Evolutionary conservation across 2,329 filamentous ascomycete genomes (phyloP).

Genomic region (Fusarium oligoseptatum): DNA sequence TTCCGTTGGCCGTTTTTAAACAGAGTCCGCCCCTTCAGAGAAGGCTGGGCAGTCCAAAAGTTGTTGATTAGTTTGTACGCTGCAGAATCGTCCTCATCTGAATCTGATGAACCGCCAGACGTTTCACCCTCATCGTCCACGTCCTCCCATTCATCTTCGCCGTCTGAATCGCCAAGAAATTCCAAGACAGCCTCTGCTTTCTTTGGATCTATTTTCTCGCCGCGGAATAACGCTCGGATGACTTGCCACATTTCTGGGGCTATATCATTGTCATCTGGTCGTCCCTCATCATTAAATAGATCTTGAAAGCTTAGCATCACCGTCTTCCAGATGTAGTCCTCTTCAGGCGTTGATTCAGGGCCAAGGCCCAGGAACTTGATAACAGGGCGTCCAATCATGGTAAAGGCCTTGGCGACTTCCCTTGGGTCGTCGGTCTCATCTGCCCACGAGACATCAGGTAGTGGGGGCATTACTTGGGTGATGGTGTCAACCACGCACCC

Average conservation of each 20-base stretch:
- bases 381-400: neutral
- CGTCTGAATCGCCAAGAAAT: neutral
- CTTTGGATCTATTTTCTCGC: neutral
- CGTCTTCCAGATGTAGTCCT: neutral
- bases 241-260: neutral
- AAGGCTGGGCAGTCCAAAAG: neutral
- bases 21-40: conserved; percentile 16
- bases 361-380: neutral
- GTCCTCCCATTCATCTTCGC: neutral
- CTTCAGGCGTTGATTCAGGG: neutral
- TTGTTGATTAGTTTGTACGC: neutral
- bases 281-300: neutral
- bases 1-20: conserved; percentile 37
- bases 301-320: conserved; percentile 1
- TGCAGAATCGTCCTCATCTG: neutral
- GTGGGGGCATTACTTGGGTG: neutral
- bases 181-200: neutral
- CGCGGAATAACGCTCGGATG: neutral
- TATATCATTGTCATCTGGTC: neutral
- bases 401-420: neutral
- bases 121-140: neutral
- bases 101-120: neutral
- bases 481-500: conserved; percentile 9
- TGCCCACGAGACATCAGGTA: neutral
- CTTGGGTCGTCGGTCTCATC: neutral